Evolutionary conservation across 2,329 filamentous ascomycete species (phyloP).

Genomic region (Penicillium nordicum): DNA sequence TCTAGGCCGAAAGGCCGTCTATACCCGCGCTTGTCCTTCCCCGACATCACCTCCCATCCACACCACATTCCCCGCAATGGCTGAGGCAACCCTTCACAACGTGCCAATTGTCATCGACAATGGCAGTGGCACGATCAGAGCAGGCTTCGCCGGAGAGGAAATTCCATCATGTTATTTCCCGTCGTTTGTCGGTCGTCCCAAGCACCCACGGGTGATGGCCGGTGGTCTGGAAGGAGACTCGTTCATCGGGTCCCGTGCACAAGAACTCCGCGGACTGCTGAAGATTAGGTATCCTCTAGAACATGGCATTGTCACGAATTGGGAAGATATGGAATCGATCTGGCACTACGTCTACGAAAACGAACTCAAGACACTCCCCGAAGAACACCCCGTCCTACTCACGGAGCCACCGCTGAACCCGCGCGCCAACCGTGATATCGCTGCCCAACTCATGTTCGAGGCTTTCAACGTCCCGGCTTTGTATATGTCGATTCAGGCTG

Average conservation of each 20-base stretch:
- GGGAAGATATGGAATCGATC: slow-evolving; percentile 99
- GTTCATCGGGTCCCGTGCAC: slow-evolving; percentile 90
- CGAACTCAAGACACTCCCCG: slow-evolving; percentile 91
- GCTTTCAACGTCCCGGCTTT: slow-evolving; percentile 97
- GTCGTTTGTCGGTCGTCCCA: slow-evolving; percentile 92
- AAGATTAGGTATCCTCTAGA: slow-evolving; percentile 96
- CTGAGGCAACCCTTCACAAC: slow-evolving; percentile 76
- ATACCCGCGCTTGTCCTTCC: slow-evolving; percentile 21
- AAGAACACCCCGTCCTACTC: slow-evolving; percentile 96
- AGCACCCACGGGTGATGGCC: slow-evolving; percentile 91
- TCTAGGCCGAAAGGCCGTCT: slow-evolving; percentile 33
- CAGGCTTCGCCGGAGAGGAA: slow-evolving; percentile 94
- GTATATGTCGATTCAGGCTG: slow-evolving; percentile 95
- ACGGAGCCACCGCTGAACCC: slow-evolving; percentile 96
- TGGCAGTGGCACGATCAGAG: slow-evolving; percentile 94
- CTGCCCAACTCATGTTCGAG: slow-evolving; percentile 96
- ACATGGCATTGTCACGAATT: slow-evolving; percentile 97
- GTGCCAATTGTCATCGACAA: slow-evolving; percentile 98
- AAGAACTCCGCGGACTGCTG: slow-evolving; percentile 83
- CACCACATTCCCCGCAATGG: slow-evolving; percentile 47
- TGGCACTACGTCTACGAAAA: slow-evolving; percentile 98
- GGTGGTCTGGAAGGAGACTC: slow-evolving; percentile 94
- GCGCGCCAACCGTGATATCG: slow-evolving; percentile 89
- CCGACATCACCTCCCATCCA: slow-evolving; percentile 15
- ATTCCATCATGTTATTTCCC: slow-evolving; percentile 96